Base-by-base conservation (phyloP, 139 green algal genomes). In the Chlamydomonas sp. region DNA sequence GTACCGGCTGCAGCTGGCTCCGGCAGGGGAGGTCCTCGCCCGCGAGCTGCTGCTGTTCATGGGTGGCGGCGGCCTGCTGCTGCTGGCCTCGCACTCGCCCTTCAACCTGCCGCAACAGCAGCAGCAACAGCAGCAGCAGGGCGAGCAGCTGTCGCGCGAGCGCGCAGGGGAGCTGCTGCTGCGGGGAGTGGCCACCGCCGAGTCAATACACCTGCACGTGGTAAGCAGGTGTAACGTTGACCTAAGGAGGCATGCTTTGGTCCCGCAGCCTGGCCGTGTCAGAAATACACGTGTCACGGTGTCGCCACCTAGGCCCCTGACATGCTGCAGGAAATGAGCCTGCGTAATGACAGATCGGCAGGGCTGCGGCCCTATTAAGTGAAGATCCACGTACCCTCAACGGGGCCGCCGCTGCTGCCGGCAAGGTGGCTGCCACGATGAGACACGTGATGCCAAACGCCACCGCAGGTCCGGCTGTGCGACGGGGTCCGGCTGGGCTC, bases 51-150 rank as follows among this genome's bases (percentile, higher is more conserved):
- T 73, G 8, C 76, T 84, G 12, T 84, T 79, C 64, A 63, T 89
- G 76, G 77, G 10, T 10, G 64, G 67, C 9, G 77, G 85, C 59
- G 62, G 58, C 57, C 77, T 89, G 85, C 85, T 89, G 77, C 76
- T 89, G 57, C 63, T 84, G 14, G 85, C 77, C 66, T 89, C 85
- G 14, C 85, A 84, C 77, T 79, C 85, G 67, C 85, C 85, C n/a
- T 63, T 79, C 66, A 66, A 63, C 63, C 63, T 71, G 63, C 83
- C 83, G n/a, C n/a, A 8, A 16, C 66, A 71, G 66, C 66, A 71
- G 17, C 74, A 7, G 59, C 77, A 12, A n/a, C 75, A 2, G 60
- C 77, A 69, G 60, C 60, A 14, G 6, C 75, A 17, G 4, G 59
- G 63, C 60, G n/a, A 20, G 18, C 81, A 31, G 69, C 66, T 2